Evolutionary conservation across 768 basidiomycete genomes (phyloP).

Genomic region (Xanthoconium stramineum): DNA sequence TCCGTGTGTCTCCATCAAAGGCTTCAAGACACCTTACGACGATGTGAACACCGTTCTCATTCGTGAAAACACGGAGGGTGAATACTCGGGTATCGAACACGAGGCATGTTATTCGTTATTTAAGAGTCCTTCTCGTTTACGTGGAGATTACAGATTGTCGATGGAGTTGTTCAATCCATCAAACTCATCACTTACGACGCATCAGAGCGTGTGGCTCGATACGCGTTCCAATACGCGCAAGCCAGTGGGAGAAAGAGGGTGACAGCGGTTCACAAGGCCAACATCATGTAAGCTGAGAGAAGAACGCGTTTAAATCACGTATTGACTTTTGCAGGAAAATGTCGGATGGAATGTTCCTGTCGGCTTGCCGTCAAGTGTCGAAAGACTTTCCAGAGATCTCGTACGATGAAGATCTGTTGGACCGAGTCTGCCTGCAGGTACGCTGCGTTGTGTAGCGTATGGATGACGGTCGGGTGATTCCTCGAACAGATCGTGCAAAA

Average conservation of each 20-base stretch:
- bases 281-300: slow-evolving; percentile 78
- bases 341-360: slow-evolving; percentile 99
- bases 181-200: slow-evolving; percentile 99
- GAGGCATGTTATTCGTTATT: slow-evolving; percentile 54
- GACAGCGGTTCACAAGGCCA: slow-evolving; percentile 99
- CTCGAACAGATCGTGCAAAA: slow-evolving; percentile 77
- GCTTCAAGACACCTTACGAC: slow-evolving; percentile 98
- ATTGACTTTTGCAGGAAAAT: slow-evolving; percentile 74
- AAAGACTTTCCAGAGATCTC: slow-evolving; percentile 91
- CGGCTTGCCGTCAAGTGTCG: slow-evolving; percentile 93
- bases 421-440: slow-evolving; percentile 93
- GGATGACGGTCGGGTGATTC: neutral
- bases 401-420: slow-evolving; percentile 96
- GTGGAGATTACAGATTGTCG: slow-evolving; percentile 63
- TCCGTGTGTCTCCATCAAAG: slow-evolving; percentile 92
- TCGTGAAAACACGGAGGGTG: slow-evolving; percentile 99
- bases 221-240: slow-evolving; percentile 98
- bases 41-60: slow-evolving; percentile 98
- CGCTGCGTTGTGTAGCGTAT: slow-evolving; percentile 10
- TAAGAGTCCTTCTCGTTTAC: slow-evolving; percentile 10
- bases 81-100: slow-evolving; percentile 99
- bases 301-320: slow-evolving; percentile 1
- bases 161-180: slow-evolving; percentile 98
- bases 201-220: slow-evolving; percentile 96
- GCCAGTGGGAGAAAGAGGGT: slow-evolving; percentile 84